phyloP scores from a whole-genome alignment of 2,329 filamentous ascomycete genomes.

The Pseudohalonectria lignicola region DNA sequence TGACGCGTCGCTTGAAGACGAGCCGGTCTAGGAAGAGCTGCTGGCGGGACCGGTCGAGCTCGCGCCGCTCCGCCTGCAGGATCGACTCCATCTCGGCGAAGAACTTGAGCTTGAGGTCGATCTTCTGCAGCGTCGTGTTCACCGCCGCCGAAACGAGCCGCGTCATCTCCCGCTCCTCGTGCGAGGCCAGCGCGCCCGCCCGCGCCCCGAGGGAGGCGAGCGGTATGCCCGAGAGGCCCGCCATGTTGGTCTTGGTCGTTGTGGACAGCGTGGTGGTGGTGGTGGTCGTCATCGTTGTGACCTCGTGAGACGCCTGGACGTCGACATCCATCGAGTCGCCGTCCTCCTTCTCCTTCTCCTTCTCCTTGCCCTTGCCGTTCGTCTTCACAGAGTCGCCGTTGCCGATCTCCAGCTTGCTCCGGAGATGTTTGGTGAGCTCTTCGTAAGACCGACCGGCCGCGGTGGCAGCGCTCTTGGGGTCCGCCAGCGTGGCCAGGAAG shows the following conservation, averaged over 20 bases:
- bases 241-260: slow-evolving; percentile 32
- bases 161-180: slow-evolving; percentile 95
- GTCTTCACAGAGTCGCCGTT: slow-evolving; percentile 25
- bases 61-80: slow-evolving; percentile 80
- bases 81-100: slow-evolving; percentile 95
- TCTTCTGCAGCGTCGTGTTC: slow-evolving; percentile 89
- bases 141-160: slow-evolving; percentile 84
- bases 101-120: slow-evolving; percentile 90
- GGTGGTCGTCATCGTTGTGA: slow-evolving; percentile 28
- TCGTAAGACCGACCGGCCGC: slow-evolving; percentile 82
- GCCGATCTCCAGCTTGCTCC: slow-evolving; percentile 60
- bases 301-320: slow-evolving; percentile 30
- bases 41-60: slow-evolving; percentile 84
- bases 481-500: slow-evolving; percentile 83
- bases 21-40: slow-evolving; percentile 89
- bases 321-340: slow-evolving; percentile 56
- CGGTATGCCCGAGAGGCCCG: slow-evolving; percentile 61
- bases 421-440: slow-evolving; percentile 70
- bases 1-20: slow-evolving; percentile 77
- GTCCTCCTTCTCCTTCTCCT: slow-evolving; percentile 43
- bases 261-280: slow-evolving; percentile 40
- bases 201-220: slow-evolving; percentile 80
- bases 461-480: slow-evolving; percentile 80
- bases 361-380: slow-evolving; percentile 47
- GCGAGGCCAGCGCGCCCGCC: slow-evolving; percentile 77